phyloP scores from a whole-genome alignment of 1,284 basidiomycete genomes.

The Polyporus tsugae region DNA sequence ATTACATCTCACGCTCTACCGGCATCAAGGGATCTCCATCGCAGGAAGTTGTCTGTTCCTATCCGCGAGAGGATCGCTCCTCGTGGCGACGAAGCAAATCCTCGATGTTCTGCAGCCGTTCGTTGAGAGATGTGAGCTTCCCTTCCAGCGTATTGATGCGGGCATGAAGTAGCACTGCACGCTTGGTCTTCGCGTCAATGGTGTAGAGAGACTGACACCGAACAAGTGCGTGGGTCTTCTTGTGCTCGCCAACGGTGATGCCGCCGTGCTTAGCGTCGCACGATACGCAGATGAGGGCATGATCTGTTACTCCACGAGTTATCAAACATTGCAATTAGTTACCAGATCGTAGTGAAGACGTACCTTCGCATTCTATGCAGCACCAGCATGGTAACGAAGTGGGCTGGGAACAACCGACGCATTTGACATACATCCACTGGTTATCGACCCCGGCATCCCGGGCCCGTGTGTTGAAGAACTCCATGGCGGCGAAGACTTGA shows the following conservation, averaged over 20 bases:
- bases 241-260: neutral
- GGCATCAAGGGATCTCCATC: too few species aligned
- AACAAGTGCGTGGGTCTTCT: conserved; percentile 12
- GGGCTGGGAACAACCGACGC: too few species aligned
- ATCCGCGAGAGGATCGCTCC: too few species aligned
- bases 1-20: too few species aligned
- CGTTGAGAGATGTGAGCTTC: neutral
- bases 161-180: neutral
- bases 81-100: too few species aligned
- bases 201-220: conserved; percentile 13
- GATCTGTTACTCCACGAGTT: neutral
- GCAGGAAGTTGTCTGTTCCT: too few species aligned
- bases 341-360: neutral
- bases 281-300: conserved; percentile 4
- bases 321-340: neutral
- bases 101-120: too few species aligned
- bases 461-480: too few species aligned
- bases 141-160: neutral
- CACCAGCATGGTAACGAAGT: conserved; percentile 21
- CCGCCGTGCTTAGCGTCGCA: conserved; percentile 14
- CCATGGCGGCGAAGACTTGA: neutral
- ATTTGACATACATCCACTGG: neutral
- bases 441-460: neutral
- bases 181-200: neutral
- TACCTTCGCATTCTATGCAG: conserved; percentile 22